phyloP scores from a whole-genome alignment of 139 green algal genomes.

The Eudorina sp. region DNA sequence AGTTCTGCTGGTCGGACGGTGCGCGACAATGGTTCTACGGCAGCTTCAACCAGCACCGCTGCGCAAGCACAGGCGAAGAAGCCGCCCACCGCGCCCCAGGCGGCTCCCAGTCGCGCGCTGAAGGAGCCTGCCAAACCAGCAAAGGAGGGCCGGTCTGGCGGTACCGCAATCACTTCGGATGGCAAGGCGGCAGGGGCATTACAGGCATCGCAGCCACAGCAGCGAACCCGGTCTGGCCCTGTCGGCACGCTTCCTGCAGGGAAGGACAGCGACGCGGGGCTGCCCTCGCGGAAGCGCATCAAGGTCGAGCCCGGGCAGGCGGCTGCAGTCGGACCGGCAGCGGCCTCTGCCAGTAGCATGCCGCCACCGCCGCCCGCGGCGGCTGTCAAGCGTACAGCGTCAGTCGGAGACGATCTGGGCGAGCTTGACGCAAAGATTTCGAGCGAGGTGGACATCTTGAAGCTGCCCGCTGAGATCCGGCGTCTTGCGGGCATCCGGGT shows the following conservation, averaged over 20 bases:
- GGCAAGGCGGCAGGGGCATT: neutral
- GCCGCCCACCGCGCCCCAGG: neutral
- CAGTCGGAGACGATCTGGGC: neutral
- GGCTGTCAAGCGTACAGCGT: neutral
- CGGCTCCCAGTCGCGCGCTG: neutral
- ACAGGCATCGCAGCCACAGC: neutral
- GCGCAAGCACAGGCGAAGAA: neutral
- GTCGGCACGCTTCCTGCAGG: neutral
- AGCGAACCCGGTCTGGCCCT: neutral
- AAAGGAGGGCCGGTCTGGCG: neutral
- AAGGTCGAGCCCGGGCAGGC: neutral
- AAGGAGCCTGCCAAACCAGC: neutral
- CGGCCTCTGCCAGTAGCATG: neutral
- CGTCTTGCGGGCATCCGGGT: slow-evolving; percentile 62
- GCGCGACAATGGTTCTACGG: slow-evolving; percentile 7
- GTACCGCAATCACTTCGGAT: neutral
- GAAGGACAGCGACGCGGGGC: neutral
- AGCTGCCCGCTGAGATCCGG: slow-evolving; percentile 63
- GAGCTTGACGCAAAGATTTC: neutral
- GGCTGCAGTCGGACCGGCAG: neutral
- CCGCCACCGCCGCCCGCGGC: neutral
- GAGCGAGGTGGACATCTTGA: neutral
- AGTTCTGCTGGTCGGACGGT: neutral
- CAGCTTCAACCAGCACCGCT: neutral
- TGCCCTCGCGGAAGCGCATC: slow-evolving; percentile 22